phyloP scores from a whole-genome alignment of 2,329 filamentous ascomycete species.

The Didymella sp. region DNA sequence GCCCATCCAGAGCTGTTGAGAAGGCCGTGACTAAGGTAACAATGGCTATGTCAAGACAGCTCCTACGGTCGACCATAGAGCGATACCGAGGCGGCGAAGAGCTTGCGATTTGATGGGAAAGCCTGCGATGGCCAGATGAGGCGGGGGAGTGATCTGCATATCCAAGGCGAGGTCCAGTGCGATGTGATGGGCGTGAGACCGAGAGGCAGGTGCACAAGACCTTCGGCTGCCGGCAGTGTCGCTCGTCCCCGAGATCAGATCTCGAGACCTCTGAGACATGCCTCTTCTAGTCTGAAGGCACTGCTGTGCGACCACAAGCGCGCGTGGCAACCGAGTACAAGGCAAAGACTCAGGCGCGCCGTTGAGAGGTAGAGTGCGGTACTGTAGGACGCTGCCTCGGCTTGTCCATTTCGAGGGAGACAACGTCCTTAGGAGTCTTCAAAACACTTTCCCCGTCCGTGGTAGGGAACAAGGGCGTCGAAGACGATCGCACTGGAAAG shows the following conservation, averaged over 20 bases:
- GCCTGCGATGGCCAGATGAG: not conserved
- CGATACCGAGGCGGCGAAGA: not conserved
- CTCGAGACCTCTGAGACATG: conserved; percentile 18
- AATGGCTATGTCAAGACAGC: not conserved
- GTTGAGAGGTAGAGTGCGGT: conserved; percentile 5
- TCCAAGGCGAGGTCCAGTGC: not conserved
- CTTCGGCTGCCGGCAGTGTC: conserved; percentile 13
- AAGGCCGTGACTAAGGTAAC: not conserved
- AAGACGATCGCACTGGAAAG: not conserved
- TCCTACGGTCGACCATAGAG: not conserved
- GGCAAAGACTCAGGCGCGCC: conserved; percentile 1
- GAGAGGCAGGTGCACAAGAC: conserved; percentile 4
- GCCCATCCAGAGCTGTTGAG: not conserved
- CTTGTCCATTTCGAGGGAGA: not conserved
- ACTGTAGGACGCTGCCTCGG: not conserved
- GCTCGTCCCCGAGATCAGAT: conserved; percentile 10
- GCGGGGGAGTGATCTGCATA: not conserved
- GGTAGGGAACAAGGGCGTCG: not conserved
- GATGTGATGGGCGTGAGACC: not conserved
- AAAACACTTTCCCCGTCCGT: not conserved
- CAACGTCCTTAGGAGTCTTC: no score
- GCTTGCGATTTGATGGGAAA: not conserved
- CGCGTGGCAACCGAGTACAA: conserved; percentile 1
- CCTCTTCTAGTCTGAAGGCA: conserved; percentile 4
- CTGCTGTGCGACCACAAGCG: conserved; percentile 5